phyloP scores from a whole-genome alignment of 2,329 filamentous ascomycete genomes.

The Talaromyces sp. region DNA sequence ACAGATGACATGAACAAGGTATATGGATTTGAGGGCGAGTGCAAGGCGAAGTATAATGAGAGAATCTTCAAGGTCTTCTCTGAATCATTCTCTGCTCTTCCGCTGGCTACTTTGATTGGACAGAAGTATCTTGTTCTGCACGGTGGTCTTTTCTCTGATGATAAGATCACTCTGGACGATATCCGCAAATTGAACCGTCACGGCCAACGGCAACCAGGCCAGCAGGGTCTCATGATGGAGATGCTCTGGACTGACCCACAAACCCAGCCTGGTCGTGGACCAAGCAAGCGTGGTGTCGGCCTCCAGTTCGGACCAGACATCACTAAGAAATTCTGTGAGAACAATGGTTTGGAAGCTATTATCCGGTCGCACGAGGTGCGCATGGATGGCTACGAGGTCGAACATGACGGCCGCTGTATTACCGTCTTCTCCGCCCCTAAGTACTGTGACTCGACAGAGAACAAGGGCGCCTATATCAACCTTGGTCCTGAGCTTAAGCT shows the following conservation, averaged over 20 bases:
- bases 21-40: conserved; percentile 98
- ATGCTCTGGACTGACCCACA: conserved; percentile 99
- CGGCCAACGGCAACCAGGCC: conserved; percentile 87
- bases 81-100: conserved; percentile 93
- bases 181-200: conserved; percentile 92
- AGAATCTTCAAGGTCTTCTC: conserved; percentile 96
- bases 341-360: conserved; percentile 89
- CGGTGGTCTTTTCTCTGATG: conserved; percentile 91
- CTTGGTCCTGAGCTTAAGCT: conserved; percentile 90
- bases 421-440: conserved; percentile 97
- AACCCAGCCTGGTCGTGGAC: conserved; percentile 78
- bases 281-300: conserved; percentile 94
- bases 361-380: conserved; percentile 97
- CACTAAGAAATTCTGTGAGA: conserved; percentile 94
- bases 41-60: conserved; percentile 97
- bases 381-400: conserved; percentile 99
- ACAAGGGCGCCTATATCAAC: conserved; percentile 98
- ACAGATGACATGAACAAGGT: conserved; percentile 99
- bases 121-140: conserved; percentile 90
- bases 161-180: conserved; percentile 88
- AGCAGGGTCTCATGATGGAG: conserved; percentile 98
- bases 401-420: conserved; percentile 93
- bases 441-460: conserved; percentile 97
- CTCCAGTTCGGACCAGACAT: conserved; percentile 96
- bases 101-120: conserved; percentile 88